phyloP scores from a whole-genome alignment of 202 grass and related monocot genomes.

The Carex sylvatica region DNA sequence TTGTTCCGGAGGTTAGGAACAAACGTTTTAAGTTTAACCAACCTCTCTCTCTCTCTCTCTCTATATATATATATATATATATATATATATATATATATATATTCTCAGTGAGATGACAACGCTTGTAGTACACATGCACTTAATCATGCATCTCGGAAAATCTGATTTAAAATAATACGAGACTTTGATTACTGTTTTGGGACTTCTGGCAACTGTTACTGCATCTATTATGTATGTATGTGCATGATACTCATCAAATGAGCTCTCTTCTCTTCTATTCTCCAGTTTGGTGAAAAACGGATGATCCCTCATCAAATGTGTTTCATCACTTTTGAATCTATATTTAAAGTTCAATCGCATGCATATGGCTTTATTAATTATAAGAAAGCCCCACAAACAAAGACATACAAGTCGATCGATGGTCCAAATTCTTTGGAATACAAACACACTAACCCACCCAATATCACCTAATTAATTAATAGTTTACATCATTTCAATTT shows the following conservation, averaged over 20 bases:
- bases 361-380: conserved; percentile 20
- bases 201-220: not conserved
- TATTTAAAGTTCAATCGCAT: conserved; percentile 6
- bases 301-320: not conserved
- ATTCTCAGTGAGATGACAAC: not conserved
- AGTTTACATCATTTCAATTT: not conserved
- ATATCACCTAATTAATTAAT: not conserved
- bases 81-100: not conserved
- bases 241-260: not conserved
- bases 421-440: not conserved
- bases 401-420: not conserved
- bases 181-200: not conserved
- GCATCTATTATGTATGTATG: not conserved
- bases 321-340: not conserved
- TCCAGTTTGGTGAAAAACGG: not conserved
- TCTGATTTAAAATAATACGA: not conserved
- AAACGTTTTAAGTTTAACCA: too few relatives aligned
- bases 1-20: too few relatives aligned
- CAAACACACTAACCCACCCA: not conserved
- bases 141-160: not conserved
- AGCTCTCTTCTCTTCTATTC: not conserved
- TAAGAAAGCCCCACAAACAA: conserved; percentile 23
- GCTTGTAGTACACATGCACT: not conserved
- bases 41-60: too few relatives aligned
- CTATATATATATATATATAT: too few relatives aligned